These are phyloP conservation scores for Bolboschoenus planiculmis DNA, from an alignment of 176 grass and related monocot genomes.

Conservation along the genomic window DNA sequence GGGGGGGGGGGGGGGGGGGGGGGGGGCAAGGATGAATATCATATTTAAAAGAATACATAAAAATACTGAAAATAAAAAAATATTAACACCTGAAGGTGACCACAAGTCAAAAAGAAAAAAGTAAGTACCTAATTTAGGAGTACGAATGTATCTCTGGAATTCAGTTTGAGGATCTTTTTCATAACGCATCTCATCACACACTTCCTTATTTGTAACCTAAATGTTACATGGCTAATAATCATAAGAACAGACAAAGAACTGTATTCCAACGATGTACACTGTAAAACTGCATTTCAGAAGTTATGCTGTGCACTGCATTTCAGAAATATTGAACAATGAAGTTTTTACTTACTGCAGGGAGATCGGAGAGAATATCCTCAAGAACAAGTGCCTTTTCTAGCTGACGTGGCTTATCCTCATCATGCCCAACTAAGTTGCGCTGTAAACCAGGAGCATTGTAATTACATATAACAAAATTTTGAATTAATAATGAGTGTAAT, in stretches of 20 bases:
- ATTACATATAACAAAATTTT: slow-evolving; percentile 20
- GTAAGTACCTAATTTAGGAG: slow-evolving; percentile 45
- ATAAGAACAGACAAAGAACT: neutral
- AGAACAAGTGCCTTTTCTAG: slow-evolving; percentile 72
- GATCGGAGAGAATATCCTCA: slow-evolving; percentile 82
- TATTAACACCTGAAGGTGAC: neutral
- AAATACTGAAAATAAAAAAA: neutral
- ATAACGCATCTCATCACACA: slow-evolving; percentile 65
- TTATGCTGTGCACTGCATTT: neutral
- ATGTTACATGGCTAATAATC: neutral
- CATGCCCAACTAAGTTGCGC: slow-evolving; percentile 79
- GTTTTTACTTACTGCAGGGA: slow-evolving; percentile 56
- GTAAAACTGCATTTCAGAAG: neutral
- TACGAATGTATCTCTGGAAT: slow-evolving; percentile 83
- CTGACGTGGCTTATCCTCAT: slow-evolving; percentile 34
- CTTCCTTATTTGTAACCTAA: slow-evolving; percentile 72
- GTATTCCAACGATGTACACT: neutral
- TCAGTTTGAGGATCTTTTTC: slow-evolving; percentile 66
- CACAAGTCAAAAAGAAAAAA: no score
- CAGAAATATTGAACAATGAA: neutral
- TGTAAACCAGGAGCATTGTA: slow-evolving; percentile 22
- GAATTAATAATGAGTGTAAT: slow-evolving; percentile 6
- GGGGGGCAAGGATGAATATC: no score
- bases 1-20: neutral
- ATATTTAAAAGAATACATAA: neutral